phyloP scores from a whole-genome alignment of 768 basidiomycete species.

The Boletus edulis region DNA sequence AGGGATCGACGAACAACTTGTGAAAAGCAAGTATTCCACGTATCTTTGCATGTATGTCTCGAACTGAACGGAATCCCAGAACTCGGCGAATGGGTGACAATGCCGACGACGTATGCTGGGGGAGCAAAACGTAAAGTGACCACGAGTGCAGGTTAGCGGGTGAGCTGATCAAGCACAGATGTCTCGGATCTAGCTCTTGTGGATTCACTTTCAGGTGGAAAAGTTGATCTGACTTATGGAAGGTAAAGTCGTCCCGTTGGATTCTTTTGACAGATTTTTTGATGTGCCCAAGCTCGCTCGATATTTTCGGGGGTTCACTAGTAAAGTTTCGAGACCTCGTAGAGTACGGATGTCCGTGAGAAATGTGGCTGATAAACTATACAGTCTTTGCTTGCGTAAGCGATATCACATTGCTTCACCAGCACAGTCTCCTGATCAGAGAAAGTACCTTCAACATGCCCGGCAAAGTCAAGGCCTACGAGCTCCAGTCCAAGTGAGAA shows the following conservation, averaged over 20 bases:
- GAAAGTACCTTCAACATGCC: conserved; percentile 58
- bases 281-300: conserved; percentile 45
- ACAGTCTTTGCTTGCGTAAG: conserved; percentile 35
- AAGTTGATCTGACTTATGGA: conserved; percentile 48
- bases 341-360: conserved; percentile 25
- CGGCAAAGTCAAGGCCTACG: conserved; percentile 93
- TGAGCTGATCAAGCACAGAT: conserved; percentile 44
- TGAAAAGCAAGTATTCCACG: conserved; percentile 53
- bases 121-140: conserved; percentile 75
- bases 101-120: conserved; percentile 96
- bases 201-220: conserved; percentile 73
- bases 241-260: conserved; percentile 26
- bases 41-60: neutral
- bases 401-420: conserved; percentile 25
- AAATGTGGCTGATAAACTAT: conserved; percentile 45
- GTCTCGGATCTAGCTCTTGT: conserved; percentile 81
- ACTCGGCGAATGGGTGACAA: conserved; percentile 86
- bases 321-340: conserved; percentile 59
- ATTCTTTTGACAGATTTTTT: neutral
- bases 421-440: conserved; percentile 34
- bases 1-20: conserved; percentile 91
- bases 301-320: conserved; percentile 67
- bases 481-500: conserved; percentile 91
- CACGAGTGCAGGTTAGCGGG: neutral
- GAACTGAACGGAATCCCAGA: conserved; percentile 42